These are phyloP conservation scores for Colletotrichum agaves DNA, from an alignment of 2,329 filamentous ascomycete species.

Conservation along the genomic window DNA sequence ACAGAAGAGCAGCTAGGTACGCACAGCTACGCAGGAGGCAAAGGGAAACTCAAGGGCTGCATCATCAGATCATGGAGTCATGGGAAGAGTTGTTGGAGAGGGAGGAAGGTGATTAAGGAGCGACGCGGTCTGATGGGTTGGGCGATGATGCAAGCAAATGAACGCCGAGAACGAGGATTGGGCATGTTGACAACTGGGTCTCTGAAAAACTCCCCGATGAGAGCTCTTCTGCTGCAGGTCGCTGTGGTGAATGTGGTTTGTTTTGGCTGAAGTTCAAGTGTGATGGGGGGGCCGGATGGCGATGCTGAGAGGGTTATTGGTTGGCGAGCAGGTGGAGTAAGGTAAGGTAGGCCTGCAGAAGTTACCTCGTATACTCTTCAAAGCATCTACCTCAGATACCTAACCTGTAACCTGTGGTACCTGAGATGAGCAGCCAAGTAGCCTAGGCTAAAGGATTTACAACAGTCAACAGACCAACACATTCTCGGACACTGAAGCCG, in stretches of 20 bases:
- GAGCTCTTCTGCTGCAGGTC: neutral
- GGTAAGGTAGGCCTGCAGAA: too few species aligned
- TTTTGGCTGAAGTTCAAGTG: neutral
- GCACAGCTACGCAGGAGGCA: neutral
- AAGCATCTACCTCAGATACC: neutral
- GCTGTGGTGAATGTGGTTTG: conserved; percentile 3
- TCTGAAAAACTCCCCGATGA: conserved; percentile 23
- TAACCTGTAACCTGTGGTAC: conserved; percentile 7
- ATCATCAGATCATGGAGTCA: conserved; percentile 28
- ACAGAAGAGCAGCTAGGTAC: neutral
- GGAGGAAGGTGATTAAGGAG: neutral
- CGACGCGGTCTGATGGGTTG: conserved; percentile 12
- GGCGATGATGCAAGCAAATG: conserved; percentile 24
- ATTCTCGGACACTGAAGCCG: too few species aligned
- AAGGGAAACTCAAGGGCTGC: conserved; percentile 28
- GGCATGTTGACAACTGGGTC: conserved; percentile 12
- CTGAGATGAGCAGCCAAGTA: neutral
- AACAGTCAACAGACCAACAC: too few species aligned
- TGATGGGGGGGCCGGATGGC: neutral
- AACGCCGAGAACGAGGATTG: conserved; percentile 11
- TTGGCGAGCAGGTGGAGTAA: conserved; percentile 7
- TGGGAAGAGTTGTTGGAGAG: neutral
- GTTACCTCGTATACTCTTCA: neutral
- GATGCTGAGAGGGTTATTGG: conserved; percentile 1
- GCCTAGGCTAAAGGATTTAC: neutral